Evolutionary conservation across 1,284 basidiomycete genomes (phyloP).

Genomic region (Rhodofomes roseus): DNA sequence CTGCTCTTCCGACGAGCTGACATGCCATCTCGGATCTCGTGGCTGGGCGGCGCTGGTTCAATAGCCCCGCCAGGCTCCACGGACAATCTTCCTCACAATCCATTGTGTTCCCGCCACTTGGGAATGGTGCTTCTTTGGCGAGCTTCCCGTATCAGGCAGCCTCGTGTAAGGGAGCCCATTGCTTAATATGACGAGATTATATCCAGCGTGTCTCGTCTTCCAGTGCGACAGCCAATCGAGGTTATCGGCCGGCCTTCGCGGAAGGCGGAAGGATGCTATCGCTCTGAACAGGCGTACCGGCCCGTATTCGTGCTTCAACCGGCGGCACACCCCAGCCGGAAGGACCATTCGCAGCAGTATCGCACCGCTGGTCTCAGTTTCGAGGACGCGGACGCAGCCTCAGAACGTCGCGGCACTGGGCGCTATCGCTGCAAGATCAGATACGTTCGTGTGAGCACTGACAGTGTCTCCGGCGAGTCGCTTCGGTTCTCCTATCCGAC

Average conservation of each 20-base stretch:
- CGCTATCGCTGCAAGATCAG: constrained; percentile 1
- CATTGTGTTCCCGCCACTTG: background rate
- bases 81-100: background rate
- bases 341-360: background rate
- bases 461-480: background rate
- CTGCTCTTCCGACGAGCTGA: background rate
- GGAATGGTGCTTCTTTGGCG: background rate
- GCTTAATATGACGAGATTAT: background rate
- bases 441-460: background rate
- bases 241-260: background rate
- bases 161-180: background rate
- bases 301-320: background rate
- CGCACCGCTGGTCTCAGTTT: background rate
- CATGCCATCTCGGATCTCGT: constrained; percentile 7
- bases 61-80: background rate
- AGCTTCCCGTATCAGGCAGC: background rate
- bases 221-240: background rate
- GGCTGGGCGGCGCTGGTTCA: constrained; percentile 2
- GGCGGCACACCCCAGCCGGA: background rate
- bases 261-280: background rate
- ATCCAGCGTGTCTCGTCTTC: background rate
- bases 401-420: background rate
- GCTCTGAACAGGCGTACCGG: background rate
- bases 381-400: background rate
- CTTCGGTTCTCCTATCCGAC: background rate